Evolutionary conservation across 192 early-diverging fungal genomes (phyloP), one percentile per base, ranked within the genome.

Genomic region (Coemansia sp.): DNA sequence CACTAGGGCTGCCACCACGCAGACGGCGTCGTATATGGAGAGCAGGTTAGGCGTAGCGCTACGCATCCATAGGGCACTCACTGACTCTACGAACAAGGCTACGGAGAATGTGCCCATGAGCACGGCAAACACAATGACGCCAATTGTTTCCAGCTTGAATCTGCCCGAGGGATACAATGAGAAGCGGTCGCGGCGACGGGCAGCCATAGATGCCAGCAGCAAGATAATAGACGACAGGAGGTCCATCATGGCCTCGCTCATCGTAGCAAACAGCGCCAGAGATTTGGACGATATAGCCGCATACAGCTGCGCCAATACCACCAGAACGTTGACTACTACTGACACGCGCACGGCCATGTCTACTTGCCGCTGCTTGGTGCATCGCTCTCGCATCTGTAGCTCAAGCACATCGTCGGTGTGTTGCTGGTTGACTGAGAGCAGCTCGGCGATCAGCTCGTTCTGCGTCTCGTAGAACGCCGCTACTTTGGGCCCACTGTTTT

Each of bases 171-270:
- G 92, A 63, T 93, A 92, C 58, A 90, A 85, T 62, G 87, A 85
- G 60, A 89, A 76, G 51, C 91, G 87, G 70, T 80, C 78, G 34
- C 68, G 62, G 45, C 84, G 80, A 27, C 80, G 83, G 17, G 90
- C 89, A 4, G 88, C 88, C 59, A 78, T 75, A 3, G 85, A 85
- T 2, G 92, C 85, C 63, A 86, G 86, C 51, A 90, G 76, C 27
- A 91, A 69, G 50, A 90, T 90, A 11, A 85, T 79, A 0, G 86
- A 88, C 25, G 88, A 90, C 53, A 93, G 70, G 39, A 92, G 75
- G 68, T 94, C 92, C 92, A 94, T 94, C 62, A 89, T 89, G 7
- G 92, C 86, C 74, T 92, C 92, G 34, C 89, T 86, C 91, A 91
- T 92, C 0, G 90, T 91, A 2, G 91, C 91, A 71, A 94, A 92